phyloP scores from a whole-genome alignment of 2,329 filamentous ascomycete genomes.

The Colletotrichum gloeosporioides region DNA sequence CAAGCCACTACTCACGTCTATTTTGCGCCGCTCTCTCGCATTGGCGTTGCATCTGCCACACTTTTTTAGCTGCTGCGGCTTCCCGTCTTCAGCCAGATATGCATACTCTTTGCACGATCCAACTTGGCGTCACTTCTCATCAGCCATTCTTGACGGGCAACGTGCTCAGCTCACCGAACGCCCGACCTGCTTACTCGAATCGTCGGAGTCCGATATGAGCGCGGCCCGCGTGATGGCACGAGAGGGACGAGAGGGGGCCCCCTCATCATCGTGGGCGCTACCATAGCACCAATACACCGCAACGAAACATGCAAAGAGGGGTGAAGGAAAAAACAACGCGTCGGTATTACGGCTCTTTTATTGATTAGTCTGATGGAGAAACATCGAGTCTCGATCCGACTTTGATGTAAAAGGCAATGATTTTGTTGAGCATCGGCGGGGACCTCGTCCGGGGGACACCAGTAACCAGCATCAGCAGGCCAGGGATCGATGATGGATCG shows the following conservation, averaged over 20 bases:
- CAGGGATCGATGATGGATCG: background rate
- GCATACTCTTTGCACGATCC: background rate
- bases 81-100: conserved; percentile 10
- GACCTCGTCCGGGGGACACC: background rate
- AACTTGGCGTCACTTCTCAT: background rate
- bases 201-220: background rate
- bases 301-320: background rate
- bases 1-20: background rate
- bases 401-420: background rate
- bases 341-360: background rate
- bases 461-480: background rate
- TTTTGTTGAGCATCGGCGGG: conserved; percentile 15
- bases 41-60: background rate
- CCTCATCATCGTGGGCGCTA: background rate
- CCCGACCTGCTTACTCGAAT: conserved; percentile 10
- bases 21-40: background rate
- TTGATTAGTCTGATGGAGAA: background rate
- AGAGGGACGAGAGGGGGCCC: background rate
- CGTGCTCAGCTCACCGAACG: background rate
- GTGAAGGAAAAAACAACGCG: background rate
- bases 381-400: background rate
- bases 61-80: background rate
- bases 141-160: background rate
- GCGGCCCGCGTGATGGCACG: background rate
- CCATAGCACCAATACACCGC: background rate